Base-by-base conservation (phyloP, 2,329 filamentous ascomycete species). In the Stachybotrys chartarum region DNA sequence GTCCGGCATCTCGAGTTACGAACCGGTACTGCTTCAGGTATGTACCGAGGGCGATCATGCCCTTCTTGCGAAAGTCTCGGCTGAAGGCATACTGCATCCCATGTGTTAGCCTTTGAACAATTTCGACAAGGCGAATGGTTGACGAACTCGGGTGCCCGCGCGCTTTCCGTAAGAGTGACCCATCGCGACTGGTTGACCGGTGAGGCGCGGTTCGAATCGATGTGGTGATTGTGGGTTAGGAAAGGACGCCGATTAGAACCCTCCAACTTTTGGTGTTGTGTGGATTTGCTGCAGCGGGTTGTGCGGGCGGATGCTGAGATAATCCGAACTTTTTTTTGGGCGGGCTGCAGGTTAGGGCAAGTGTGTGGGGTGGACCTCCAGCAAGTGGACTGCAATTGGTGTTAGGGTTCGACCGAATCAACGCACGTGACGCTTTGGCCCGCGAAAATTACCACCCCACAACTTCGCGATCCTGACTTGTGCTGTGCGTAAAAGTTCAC, bases 11-110 rank as follows among this genome's bases (percentile, higher is more conserved):
- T 35, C 30, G 18, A 8, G 52, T 53, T 57, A 69, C 70, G 61
- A 59, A 91, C 86, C 88, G 91, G 88, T 95, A 97, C 75, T 90
- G 84, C 77, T 86, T 87, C 72, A 99, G 82, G 85, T 97, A 99
- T 74, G 93, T 97, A 69, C 87, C 91, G 73, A 97, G 82, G 70
- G 83, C 80, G 81, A 99, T 97, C 82, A 87, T 86, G 76, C 94
- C 94, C 84, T 92, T 91, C 83, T 96, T 82, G 80, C 94, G 91
- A 85, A 96, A 97, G 75, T 87, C 83, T 72, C 93, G 86, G 75
- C 87, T 90, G 86, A 97, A 99, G 80, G 91, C 87, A 87, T 92
- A 91, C 82, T 87, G 68, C 62, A 66, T 58, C 11, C 52, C 49
- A 58, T 64, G 58, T 60, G 64, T 62, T 55, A 66, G 68, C 58